phyloP scores from a whole-genome alignment of 371 early-diverging fungal genomes.

The Apophysomyces trapeziformis region DNA sequence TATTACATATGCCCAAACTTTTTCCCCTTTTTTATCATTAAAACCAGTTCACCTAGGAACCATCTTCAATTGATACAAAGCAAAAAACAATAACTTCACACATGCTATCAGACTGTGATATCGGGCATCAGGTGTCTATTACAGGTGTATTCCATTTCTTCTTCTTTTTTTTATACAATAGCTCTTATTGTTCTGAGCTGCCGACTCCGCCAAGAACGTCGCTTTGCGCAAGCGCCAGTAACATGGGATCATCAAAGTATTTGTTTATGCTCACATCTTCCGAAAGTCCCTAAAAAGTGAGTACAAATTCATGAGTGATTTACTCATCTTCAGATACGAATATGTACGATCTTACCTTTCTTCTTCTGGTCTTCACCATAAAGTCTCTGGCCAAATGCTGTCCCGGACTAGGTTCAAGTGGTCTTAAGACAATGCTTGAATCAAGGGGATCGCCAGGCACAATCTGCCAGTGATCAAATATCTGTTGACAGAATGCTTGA shows the following conservation, averaged over 20 bases:
- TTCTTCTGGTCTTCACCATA: constrained; percentile 96
- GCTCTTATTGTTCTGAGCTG: constrained; percentile 2
- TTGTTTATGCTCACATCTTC: constrained; percentile 95
- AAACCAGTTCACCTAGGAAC: background rate
- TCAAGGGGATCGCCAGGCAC: constrained; percentile 98
- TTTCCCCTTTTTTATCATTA: background rate
- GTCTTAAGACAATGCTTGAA: constrained; percentile 81
- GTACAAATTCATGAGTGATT: background rate
- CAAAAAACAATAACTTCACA: background rate
- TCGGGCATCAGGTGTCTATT: background rate
- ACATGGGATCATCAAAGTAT: constrained; percentile 94
- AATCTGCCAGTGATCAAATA: constrained; percentile 97
- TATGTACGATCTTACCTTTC: constrained; percentile 66
- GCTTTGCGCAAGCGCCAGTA: constrained; percentile 64
- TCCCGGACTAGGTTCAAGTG: constrained; percentile 88
- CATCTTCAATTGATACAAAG: constrained; percentile 1
- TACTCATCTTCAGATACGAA: background rate
- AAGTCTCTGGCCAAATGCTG: constrained; percentile 95
- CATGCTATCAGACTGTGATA: too few relatives aligned
- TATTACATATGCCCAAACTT: constrained; percentile 7
- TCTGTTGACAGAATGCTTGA: constrained; percentile 94
- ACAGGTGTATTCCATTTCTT: background rate
- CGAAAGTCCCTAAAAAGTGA: constrained; percentile 62
- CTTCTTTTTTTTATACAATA: background rate
- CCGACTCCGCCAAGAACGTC: constrained; percentile 43